Evolutionary conservation across 192 early-diverging fungal genomes (phyloP).

Genomic region (Phycomyces nitens): DNA sequence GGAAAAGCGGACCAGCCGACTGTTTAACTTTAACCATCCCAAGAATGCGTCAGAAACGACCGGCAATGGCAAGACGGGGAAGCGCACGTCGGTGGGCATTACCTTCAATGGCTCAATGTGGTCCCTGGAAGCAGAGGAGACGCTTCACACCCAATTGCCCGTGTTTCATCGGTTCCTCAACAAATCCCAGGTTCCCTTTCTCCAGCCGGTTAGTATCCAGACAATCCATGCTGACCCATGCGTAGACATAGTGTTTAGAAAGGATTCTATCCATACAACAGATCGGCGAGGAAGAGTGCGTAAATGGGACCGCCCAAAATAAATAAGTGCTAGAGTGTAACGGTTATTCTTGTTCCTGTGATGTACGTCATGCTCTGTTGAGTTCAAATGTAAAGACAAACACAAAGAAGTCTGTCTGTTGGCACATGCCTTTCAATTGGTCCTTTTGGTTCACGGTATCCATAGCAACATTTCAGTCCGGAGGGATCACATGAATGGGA

Average conservation of each 20-base stretch:
- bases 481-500: too few species aligned
- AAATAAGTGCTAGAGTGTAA: neutral
- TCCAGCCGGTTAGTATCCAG: slow-evolving; percentile 24
- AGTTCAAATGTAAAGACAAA: neutral
- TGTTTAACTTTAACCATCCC: too few species aligned
- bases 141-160: slow-evolving; percentile 20
- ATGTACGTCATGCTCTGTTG: slow-evolving; percentile 3
- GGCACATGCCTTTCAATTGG: too few species aligned
- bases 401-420: neutral
- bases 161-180: slow-evolving; percentile 24
- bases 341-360: neutral
- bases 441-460: too few species aligned
- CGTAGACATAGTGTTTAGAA: slow-evolving; percentile 25
- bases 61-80: too few species aligned
- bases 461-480: too few species aligned
- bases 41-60: too few species aligned
- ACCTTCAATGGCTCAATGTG: neutral
- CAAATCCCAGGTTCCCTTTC: slow-evolving; percentile 34
- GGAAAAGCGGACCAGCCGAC: neutral
- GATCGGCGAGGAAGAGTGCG: slow-evolving; percentile 34
- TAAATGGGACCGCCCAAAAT: slow-evolving; percentile 25
- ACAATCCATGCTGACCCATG: slow-evolving; percentile 33
- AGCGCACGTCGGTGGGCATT: neutral
- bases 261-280: slow-evolving; percentile 30
- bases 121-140: neutral